Conservation (phyloP, 1,284 basidiomycete genomes). For the Rhodofomes roseus region DNA sequence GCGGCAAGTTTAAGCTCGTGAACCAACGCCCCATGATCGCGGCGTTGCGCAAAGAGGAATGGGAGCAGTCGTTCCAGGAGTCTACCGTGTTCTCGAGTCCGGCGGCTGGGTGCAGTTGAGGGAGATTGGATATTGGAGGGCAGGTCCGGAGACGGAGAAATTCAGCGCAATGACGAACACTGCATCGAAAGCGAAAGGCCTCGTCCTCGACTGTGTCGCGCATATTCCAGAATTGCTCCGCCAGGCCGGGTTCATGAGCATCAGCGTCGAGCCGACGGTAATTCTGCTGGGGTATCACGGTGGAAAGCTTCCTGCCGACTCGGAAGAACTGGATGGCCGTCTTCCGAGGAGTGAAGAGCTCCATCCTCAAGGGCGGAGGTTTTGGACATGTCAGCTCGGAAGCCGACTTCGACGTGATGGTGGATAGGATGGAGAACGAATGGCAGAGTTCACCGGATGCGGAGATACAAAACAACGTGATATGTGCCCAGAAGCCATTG, state of each 20-base stretch:
- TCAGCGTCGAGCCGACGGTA: neutral
- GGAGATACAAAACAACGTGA: neutral
- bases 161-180: too few relatives aligned
- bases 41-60: too few relatives aligned
- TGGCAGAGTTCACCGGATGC: neutral
- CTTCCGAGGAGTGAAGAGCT: neutral
- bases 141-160: too few relatives aligned
- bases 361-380: neutral
- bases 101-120: too few relatives aligned
- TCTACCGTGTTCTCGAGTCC: too few relatives aligned
- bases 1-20: too few relatives aligned
- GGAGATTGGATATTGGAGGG: too few relatives aligned
- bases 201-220: too few relatives aligned
- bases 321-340: neutral
- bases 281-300: neutral
- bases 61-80: too few relatives aligned
- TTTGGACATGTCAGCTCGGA: neutral
- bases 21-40: too few relatives aligned
- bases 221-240: neutral
- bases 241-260: neutral
- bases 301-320: neutral
- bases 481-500: neutral
- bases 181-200: too few relatives aligned
- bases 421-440: neutral
- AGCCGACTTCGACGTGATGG: neutral